Evolutionary conservation across 768 basidiomycete species (phyloP).

Genomic region (Tylopilus rubrobrunneus): DNA sequence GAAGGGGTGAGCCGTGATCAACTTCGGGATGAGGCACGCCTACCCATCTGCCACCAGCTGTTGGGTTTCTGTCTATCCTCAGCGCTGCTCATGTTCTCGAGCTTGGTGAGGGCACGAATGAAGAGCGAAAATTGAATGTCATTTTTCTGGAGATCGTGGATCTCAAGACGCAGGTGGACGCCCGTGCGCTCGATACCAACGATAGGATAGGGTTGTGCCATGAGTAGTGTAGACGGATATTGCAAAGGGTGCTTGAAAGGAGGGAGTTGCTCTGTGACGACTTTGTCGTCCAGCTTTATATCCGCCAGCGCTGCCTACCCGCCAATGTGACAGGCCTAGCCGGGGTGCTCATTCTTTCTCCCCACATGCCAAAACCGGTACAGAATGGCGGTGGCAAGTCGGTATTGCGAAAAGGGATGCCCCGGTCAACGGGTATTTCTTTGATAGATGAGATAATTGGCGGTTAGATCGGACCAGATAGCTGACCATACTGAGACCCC

Average conservation of each 20-base stretch:
- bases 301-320: too few species aligned
- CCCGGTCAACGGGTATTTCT: too few species aligned
- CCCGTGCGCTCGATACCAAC: slow-evolving; percentile 1
- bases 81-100: slow-evolving; percentile 7
- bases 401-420: too few species aligned
- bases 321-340: too few species aligned
- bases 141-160: slow-evolving; percentile 11
- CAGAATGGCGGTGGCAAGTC: too few species aligned
- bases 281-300: slow-evolving; percentile 2
- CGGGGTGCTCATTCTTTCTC: too few species aligned
- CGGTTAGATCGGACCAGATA: too few species aligned
- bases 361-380: too few species aligned
- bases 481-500: too few species aligned
- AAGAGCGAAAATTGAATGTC: slow-evolving; percentile 18
- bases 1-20: neutral
- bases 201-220: slow-evolving; percentile 12
- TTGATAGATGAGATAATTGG: too few species aligned
- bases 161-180: slow-evolving; percentile 15
- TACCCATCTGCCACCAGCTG: slow-evolving; percentile 22
- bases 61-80: slow-evolving; percentile 7
- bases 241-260: neutral
- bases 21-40: neutral
- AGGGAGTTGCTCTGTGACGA: neutral
- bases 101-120: slow-evolving; percentile 9
- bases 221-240: neutral